These are phyloP conservation scores for Magnolia officinalis DNA, from an alignment of 164 flowering plant genomes.

Conservation along the genomic window DNA sequence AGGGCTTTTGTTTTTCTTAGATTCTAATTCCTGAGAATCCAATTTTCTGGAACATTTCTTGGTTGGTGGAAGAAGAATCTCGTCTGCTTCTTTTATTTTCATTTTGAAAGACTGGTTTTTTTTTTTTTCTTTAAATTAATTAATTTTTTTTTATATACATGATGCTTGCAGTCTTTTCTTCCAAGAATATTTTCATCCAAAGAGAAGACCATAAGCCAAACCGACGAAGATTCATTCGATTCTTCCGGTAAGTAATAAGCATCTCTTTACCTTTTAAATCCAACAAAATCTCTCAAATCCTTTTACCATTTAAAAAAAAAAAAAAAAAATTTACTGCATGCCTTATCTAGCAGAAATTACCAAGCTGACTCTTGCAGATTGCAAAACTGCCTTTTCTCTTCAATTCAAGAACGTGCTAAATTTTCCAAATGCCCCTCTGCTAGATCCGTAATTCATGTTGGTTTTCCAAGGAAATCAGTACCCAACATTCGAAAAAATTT, in stretches of 20 bases:
- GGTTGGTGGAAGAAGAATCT: not conserved
- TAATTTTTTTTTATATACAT: not conserved
- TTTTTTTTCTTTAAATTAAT: not conserved
- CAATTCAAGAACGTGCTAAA: not conserved
- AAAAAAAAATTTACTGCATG: no score
- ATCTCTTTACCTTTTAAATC: not conserved
- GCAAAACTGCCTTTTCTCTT: not conserved
- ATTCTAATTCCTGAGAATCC: not conserved
- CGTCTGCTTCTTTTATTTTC: not conserved
- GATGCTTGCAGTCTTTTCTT: conserved; percentile 18
- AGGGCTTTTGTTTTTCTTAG: not conserved
- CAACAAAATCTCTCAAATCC: not conserved
- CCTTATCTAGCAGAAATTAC: not conserved
- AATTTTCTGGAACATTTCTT: conserved; percentile 1
- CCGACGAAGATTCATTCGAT: conserved; percentile 10
- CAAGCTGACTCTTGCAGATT: not conserved
- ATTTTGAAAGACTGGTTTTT: not conserved
- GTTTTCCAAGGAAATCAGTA: not conserved
- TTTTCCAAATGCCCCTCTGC: not conserved
- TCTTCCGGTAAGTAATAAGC: conserved; percentile 14
- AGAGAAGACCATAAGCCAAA: conserved; percentile 14
- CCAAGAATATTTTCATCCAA: conserved; percentile 15
- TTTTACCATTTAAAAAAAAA: no score
- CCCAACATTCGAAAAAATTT: not conserved
- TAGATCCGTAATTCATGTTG: not conserved